Evolutionary conservation across 805 yeast species (phyloP), one percentile per base, ranked within the genome.

Genomic region (Teunomyces cretensis): DNA sequence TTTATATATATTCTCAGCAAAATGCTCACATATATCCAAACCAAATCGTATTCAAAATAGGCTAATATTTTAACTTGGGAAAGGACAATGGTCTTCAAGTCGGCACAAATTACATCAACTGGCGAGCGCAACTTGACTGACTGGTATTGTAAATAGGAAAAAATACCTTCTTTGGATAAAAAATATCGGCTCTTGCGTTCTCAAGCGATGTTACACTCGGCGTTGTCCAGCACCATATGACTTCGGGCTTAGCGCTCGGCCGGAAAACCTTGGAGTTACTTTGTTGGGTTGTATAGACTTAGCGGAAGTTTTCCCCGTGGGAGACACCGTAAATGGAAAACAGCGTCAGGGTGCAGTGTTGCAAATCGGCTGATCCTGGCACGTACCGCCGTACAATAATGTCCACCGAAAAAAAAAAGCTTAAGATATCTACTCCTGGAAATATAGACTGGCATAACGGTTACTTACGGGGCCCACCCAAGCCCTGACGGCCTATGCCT

Each of bases 21-120:
- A 26, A 9, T 3, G 28, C 28, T 3, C 28, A 26, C 12, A 11
- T 26, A 19, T 19, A 19, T 35, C 15, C 27, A 35, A 35, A 19
- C 38, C 38, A n/a, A 19, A 35, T 35, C 38, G 38, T 35, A 35
- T 35, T 35, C 16, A 35, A 35, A 35, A 35, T 35, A 35, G 38
- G 38, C 38, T 22, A 35, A 35, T 17, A 35, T 35, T 35, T 35
- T 19, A 24, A 24, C n/a, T 17, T 35, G 28, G 17, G 22, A 35
- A 19, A 35, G 16, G 27, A 35, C 38, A 35, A 35, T 19, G 38
- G 38, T 19, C 38, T 13, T 35, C 28, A 19, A n/a, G 28, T 35
- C 38, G 38, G 38, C 38, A 17, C 28, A 35, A 35, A 35, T 13
- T 35, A 35, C 38, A 35, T 22, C 38, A 35, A 35, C 19, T 35